phyloP scores from a whole-genome alignment of 2,329 filamentous ascomycete species.

The Clathrospora elynae region DNA sequence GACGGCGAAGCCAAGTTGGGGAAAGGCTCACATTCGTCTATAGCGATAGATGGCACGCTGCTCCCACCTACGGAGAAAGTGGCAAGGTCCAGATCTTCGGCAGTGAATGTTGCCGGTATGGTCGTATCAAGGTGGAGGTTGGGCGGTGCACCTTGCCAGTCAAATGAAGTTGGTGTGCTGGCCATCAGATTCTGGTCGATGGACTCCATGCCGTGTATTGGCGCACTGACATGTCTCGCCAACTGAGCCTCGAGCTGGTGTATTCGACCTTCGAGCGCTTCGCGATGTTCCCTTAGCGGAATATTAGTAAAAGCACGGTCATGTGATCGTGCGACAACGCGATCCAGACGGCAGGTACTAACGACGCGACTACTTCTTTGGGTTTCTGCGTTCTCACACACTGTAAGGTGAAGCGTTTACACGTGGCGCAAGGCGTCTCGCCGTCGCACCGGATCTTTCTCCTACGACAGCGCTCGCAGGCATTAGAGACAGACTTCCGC shows the following conservation, averaged over 20 bases:
- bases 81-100: constrained; percentile 31
- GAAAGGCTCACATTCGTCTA: constrained; percentile 45
- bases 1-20: constrained; percentile 35
- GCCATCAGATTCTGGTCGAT: constrained; percentile 37
- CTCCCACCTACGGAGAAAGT: constrained; percentile 32
- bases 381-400: constrained; percentile 46
- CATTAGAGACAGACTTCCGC: constrained; percentile 47
- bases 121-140: constrained; percentile 35
- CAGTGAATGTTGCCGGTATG: constrained; percentile 32
- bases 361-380: constrained; percentile 45
- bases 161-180: constrained; percentile 34
- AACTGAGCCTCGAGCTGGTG: constrained; percentile 46
- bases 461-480: constrained; percentile 45
- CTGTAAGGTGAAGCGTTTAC: constrained; percentile 46
- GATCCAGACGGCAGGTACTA: constrained; percentile 18
- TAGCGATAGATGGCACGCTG: constrained; percentile 44
- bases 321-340: constrained; percentile 28
- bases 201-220: constrained; percentile 46
- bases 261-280: constrained; percentile 45
- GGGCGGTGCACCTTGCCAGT: constrained; percentile 38
- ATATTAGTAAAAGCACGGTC: constrained; percentile 23
- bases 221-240: constrained; percentile 42
- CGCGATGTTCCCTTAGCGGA: constrained; percentile 41
- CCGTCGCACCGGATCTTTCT: constrained; percentile 47
- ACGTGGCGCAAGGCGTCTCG: constrained; percentile 45